Evolutionary conservation across 495 filamentous ascomycete genomes (phyloP).

Genomic region (Haplographium delicatum): DNA sequence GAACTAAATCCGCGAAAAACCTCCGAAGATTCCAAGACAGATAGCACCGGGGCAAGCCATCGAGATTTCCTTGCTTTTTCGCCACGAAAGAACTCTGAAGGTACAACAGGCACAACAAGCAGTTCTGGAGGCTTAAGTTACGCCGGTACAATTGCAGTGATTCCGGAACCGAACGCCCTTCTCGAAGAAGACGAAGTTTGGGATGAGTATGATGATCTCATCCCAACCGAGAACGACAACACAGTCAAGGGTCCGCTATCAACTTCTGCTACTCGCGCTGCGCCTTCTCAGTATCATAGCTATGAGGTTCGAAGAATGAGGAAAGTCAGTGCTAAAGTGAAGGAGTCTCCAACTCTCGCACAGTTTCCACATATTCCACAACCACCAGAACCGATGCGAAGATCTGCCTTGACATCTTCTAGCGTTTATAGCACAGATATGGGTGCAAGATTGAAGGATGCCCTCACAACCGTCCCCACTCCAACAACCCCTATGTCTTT

Average conservation of each 20-base stretch:
- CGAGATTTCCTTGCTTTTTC: conserved; percentile 63
- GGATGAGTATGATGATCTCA: conserved; percentile 85
- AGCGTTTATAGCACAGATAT: conserved; percentile 40
- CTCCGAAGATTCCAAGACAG: conserved; percentile 13
- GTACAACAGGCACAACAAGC: conserved; percentile 60
- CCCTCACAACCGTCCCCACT: conserved; percentile 30
- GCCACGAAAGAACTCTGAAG: conserved; percentile 61
- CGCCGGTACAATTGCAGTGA: conserved; percentile 44
- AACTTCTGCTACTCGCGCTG: conserved; percentile 40
- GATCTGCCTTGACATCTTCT: conserved; percentile 15
- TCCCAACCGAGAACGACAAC: conserved; percentile 50
- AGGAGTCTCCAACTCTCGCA: conserved; percentile 18
- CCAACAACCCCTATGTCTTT: conserved; percentile 49
- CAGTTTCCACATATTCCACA: conserved; percentile 5
- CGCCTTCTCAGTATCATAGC: conserved; percentile 41
- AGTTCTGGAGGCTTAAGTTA: conserved; percentile 54
- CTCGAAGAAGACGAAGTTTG: conserved; percentile 84
- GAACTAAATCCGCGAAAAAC: neutral
- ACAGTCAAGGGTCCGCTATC: conserved; percentile 37
- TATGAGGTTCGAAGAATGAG: conserved; percentile 29
- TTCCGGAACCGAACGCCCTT: conserved; percentile 51
- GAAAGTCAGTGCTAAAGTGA: conserved; percentile 26
- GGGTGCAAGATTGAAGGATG: conserved; percentile 38
- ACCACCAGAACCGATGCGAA: neutral
- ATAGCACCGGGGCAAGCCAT: conserved; percentile 7